phyloP scores from a whole-genome alignment of 2,329 filamentous ascomycete species.

The Malbranchea cinnamomea region DNA sequence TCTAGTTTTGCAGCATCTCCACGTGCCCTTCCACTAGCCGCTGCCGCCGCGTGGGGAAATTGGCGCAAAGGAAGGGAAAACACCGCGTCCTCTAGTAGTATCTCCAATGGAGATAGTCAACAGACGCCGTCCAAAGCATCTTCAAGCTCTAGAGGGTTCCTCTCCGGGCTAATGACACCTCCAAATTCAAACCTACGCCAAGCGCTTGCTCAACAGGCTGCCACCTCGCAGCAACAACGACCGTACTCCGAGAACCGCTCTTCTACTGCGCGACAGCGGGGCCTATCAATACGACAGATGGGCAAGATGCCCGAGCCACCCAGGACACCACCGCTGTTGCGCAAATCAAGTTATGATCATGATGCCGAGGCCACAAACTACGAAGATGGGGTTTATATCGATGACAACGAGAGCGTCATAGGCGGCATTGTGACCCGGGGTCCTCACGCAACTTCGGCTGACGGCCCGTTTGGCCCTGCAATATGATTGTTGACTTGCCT shows the following conservation, averaged over 20 bases:
- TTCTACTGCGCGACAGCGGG: slow-evolving; percentile 13
- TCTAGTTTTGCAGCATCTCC: slow-evolving; percentile 66
- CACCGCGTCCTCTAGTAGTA: slow-evolving; percentile 15
- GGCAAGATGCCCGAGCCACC: slow-evolving; percentile 21
- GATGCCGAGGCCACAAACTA: slow-evolving; percentile 40
- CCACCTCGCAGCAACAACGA: slow-evolving; percentile 8
- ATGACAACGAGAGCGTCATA: slow-evolving; percentile 35
- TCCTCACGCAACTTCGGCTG: slow-evolving; percentile 2
- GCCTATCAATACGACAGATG: slow-evolving; percentile 18
- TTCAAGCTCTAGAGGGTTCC: slow-evolving; percentile 42
- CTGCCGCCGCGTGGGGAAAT: slow-evolving; percentile 94
- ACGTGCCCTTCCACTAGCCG: slow-evolving; percentile 60
- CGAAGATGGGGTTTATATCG: slow-evolving; percentile 32
- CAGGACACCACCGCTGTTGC: slow-evolving; percentile 40
- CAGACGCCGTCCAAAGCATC: slow-evolving; percentile 48
- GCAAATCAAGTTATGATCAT: slow-evolving; percentile 42
- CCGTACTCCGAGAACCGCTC: slow-evolving; percentile 20
- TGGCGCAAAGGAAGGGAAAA: slow-evolving; percentile 61
- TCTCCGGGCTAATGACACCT: slow-evolving; percentile 78
- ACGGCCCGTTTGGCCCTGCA: slow-evolving; percentile 10
- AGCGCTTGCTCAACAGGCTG: slow-evolving; percentile 28
- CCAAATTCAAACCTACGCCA: slow-evolving; percentile 60
- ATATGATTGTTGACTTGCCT: slow-evolving; percentile 6
- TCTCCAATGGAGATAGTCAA: slow-evolving; percentile 10
- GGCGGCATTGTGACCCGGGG: slow-evolving; percentile 5